phyloP scores from a whole-genome alignment of 768 basidiomycete genomes.

The Kwoniella heveanensis region DNA sequence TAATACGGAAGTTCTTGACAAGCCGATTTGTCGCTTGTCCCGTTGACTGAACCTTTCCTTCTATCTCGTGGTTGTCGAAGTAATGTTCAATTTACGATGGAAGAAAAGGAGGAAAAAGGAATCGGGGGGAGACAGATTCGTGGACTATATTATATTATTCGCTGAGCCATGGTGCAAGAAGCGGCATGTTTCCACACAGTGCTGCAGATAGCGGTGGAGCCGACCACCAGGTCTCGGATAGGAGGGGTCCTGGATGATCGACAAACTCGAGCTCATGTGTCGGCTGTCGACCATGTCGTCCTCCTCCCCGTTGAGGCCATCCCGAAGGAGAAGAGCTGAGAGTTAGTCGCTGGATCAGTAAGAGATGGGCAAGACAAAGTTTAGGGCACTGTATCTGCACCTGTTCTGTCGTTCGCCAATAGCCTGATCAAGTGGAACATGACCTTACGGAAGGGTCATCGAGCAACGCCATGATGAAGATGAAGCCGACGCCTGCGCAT shows the following conservation, averaged over 20 bases:
- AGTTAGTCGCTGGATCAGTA: not conserved
- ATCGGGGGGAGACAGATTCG: not conserved
- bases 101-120: not conserved
- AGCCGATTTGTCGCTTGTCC: slow-evolving; percentile 10
- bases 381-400: not conserved
- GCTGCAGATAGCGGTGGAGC: not conserved
- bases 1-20: not conserved
- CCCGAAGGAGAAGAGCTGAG: not conserved
- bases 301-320: slow-evolving; percentile 1
- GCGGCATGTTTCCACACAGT: too few species aligned
- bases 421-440: slow-evolving; percentile 10
- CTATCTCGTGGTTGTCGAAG: not conserved
- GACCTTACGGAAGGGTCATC: slow-evolving; percentile 7
- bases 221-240: not conserved
- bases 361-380: not conserved
- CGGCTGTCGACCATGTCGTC: not conserved
- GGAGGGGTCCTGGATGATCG: not conserved
- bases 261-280: not conserved
- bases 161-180: too few species aligned
- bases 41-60: not conserved
- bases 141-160: not conserved
- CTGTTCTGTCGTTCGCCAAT: not conserved
- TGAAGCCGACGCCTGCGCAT: not conserved
- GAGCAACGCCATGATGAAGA: not conserved
- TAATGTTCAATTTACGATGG: not conserved